Percentiles rank a stretch among this genome's conserved stretches.
Conservation (phyloP, 345 rosid genomes). For the Populus pruinosa region DNA sequence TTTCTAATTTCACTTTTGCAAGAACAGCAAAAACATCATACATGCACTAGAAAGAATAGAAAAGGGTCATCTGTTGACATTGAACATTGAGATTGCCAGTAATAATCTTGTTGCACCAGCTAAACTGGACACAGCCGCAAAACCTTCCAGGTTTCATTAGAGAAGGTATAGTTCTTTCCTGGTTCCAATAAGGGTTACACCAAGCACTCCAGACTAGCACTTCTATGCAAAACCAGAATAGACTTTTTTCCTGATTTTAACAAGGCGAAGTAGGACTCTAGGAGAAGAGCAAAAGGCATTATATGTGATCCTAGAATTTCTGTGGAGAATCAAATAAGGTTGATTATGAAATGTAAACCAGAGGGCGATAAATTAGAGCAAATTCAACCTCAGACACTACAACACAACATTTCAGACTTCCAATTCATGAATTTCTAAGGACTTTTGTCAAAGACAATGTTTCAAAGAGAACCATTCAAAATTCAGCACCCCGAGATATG, state of each 20-base stretch:
- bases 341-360: neutral
- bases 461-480: neutral
- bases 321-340: neutral
- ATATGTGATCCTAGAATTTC: neutral
- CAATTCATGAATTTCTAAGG: neutral
- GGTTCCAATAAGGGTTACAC: too few species aligned
- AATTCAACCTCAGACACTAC: neutral
- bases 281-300: neutral
- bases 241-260: too few species aligned
- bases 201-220: too few species aligned
- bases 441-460: neutral
- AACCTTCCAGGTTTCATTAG: neutral
- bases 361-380: neutral
- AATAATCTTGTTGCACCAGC: neutral
- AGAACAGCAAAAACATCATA: neutral
- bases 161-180: too few species aligned
- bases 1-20: neutral
- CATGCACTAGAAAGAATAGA: neutral
- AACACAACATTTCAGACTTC: neutral
- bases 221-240: too few species aligned
- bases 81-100: neutral
- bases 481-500: neutral
- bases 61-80: neutral
- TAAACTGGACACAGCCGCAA: neutral
- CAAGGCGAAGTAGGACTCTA: neutral